Evolutionary conservation across 1,284 basidiomycete species (phyloP), one percentile per base, ranked within the genome.

Genomic region (Austropuccinia psidii): DNA sequence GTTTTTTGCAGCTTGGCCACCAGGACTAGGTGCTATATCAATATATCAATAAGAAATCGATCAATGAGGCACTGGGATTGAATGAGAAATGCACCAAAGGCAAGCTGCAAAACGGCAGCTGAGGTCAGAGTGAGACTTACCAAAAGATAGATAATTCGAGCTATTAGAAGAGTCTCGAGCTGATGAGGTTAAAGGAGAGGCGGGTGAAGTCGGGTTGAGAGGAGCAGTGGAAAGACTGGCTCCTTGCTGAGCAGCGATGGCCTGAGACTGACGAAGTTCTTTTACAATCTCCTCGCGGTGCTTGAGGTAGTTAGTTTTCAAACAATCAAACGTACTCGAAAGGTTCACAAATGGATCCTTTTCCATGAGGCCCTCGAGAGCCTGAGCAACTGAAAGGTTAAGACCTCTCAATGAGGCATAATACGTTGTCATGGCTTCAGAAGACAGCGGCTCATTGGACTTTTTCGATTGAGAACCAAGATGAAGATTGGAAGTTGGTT

Each of bases 391-490:
- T 19, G 39, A 70, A 24, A 70, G 31, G 35, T 70, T 70, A 21
- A 70, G 55, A 60, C 67, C 67, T 17, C 67, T 54, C 47, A 70
- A 58, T 9, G 67, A 57, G 31, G 67, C 39, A 21, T 70, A 70
- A 31, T 47, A 70, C 19, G 13, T 58, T 41, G 52, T 60, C 37
- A 70, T 35, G 24, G 55, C 67, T 49, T 70, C 27, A 35, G 33
- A 27, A 8, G 54, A 58, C 29, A 19, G 41, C 19, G 52, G 37
- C 17, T 49, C 66, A 9, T 24, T 37, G 3, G 66, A 55, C 33
- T 37, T 57, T 19, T 49, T 13, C 4, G 50, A 19, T 13, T 31
- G 31, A 29, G n/a, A 24, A 27, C 21, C 6, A 5, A 17, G 52
- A 55, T 31, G 52, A 55, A 31, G 52, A 55, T 17, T 31, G 6